These are phyloP conservation scores for Solanum sparsipilum DNA, from an alignment of 257 asterid species.

Conservation along the genomic window DNA sequence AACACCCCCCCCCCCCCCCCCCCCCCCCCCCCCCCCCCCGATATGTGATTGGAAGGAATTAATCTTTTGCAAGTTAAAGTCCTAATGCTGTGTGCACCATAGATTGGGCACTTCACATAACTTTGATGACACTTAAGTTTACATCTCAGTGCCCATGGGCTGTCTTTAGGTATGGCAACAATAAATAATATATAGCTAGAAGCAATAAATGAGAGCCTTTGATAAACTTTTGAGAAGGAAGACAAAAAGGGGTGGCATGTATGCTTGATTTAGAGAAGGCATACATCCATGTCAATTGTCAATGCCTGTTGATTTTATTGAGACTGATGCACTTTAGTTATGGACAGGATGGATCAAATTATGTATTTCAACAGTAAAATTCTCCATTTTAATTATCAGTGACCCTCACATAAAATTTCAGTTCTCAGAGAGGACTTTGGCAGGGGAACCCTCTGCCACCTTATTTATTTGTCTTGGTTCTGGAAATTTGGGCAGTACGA, in stretches of 20 bases:
- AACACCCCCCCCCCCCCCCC: too few species aligned
- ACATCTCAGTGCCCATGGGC: not conserved
- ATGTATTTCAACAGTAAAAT: not conserved
- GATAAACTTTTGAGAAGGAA: not conserved
- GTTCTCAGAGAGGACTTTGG: not conserved
- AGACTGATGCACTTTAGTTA: not conserved
- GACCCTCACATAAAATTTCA: not conserved
- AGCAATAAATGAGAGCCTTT: not conserved
- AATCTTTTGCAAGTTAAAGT: not conserved
- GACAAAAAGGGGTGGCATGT: not conserved
- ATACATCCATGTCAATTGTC: not conserved
- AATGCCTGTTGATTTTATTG: not conserved
- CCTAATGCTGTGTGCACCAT: not conserved
- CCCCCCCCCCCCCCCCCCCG: not conserved
- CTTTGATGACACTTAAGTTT: not conserved
- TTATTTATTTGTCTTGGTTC: not conserved
- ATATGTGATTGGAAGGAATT: not conserved
- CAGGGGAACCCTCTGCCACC: not conserved
- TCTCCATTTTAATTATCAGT: not conserved
- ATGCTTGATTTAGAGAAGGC: not conserved
- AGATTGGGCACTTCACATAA: not conserved
- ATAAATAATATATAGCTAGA: not conserved
- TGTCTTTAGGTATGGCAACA: not conserved
- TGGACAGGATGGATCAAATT: not conserved
- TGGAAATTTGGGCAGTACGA: not conserved